phyloP scores from a whole-genome alignment of 2,329 filamentous ascomycete genomes.

The Colletotrichum chlorophyti region DNA sequence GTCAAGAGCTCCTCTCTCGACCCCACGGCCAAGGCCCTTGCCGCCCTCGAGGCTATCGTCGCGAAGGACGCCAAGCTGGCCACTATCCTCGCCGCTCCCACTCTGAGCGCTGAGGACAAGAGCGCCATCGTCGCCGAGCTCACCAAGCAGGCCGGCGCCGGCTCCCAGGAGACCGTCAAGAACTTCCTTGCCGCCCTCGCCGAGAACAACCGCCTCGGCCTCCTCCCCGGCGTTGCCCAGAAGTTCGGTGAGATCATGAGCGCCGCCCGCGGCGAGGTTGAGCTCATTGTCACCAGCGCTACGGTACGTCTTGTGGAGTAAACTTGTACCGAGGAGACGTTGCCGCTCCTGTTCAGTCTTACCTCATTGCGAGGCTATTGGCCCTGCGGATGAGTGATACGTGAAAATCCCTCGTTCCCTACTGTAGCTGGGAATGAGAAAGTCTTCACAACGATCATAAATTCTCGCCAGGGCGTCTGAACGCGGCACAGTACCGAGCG shows the following conservation, averaged over 20 bases:
- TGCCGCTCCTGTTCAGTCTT: too few species aligned
- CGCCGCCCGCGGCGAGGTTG: conserved; percentile 89
- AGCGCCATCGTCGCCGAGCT: conserved; percentile 85
- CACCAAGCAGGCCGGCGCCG: conserved; percentile 76
- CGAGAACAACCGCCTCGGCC: conserved; percentile 92
- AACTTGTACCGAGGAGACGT: not conserved
- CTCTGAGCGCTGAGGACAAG: conserved; percentile 82
- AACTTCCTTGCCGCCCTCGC: conserved; percentile 92
- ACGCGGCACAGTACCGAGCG: not conserved
- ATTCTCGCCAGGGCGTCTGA: too few species aligned
- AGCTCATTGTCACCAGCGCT: conserved; percentile 90
- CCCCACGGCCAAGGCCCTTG: conserved; percentile 80
- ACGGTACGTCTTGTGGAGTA: conserved; percentile 64
- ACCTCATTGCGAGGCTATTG: too few species aligned
- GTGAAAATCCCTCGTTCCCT: too few species aligned
- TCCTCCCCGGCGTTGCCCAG: conserved; percentile 81
- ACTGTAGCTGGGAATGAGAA: too few species aligned
- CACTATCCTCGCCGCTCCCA: conserved; percentile 79
- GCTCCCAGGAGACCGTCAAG: conserved; percentile 83
- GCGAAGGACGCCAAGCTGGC: conserved; percentile 84
- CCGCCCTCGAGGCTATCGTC: conserved; percentile 73
- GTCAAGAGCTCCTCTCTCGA: conserved; percentile 89
- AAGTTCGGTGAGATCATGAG: conserved; percentile 91
- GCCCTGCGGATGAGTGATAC: too few species aligned
- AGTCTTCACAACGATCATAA: too few species aligned